phyloP scores from a whole-genome alignment of 768 basidiomycete species.

The Rhodotorula babjevae region DNA sequence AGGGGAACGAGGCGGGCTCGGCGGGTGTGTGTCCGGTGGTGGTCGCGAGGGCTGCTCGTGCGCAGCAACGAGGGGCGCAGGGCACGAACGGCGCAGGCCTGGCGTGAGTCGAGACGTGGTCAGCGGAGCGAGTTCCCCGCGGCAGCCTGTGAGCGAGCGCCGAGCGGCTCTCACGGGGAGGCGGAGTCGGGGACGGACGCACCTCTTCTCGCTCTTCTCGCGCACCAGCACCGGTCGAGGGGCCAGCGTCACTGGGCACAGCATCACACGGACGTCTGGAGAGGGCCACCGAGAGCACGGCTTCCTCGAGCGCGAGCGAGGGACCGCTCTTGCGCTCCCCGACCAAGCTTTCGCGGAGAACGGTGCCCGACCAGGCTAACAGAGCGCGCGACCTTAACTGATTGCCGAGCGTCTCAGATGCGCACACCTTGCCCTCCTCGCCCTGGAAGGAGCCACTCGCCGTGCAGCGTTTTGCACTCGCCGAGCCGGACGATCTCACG shows the following conservation, averaged over 20 bases:
- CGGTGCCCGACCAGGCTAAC: not conserved
- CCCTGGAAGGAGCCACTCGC: too few relatives aligned
- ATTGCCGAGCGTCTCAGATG: not conserved
- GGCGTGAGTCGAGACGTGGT: not conserved
- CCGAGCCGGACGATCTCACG: not conserved
- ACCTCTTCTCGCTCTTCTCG: not conserved
- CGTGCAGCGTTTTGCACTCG: not conserved
- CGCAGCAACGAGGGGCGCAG: not conserved
- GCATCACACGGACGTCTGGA: not conserved
- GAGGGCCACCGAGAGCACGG: too few relatives aligned
- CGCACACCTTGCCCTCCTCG: not conserved
- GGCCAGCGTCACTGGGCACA: not conserved
- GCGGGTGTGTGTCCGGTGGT: too few relatives aligned
- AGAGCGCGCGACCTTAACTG: not conserved
- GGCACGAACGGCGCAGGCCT: not conserved
- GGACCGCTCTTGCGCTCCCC: too few relatives aligned
- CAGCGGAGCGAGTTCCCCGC: too few relatives aligned
- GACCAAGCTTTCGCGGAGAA: not conserved
- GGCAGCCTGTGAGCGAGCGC: too few relatives aligned
- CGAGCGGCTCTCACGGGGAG: too few relatives aligned
- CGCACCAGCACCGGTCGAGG: not conserved
- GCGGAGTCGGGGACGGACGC: not conserved
- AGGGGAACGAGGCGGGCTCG: too few relatives aligned
- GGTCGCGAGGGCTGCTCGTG: not conserved
- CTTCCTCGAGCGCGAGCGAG: too few relatives aligned